Conservation (phyloP, 192 early-diverging fungal genomes). For the Phlyctochytrium planicorne region DNA sequence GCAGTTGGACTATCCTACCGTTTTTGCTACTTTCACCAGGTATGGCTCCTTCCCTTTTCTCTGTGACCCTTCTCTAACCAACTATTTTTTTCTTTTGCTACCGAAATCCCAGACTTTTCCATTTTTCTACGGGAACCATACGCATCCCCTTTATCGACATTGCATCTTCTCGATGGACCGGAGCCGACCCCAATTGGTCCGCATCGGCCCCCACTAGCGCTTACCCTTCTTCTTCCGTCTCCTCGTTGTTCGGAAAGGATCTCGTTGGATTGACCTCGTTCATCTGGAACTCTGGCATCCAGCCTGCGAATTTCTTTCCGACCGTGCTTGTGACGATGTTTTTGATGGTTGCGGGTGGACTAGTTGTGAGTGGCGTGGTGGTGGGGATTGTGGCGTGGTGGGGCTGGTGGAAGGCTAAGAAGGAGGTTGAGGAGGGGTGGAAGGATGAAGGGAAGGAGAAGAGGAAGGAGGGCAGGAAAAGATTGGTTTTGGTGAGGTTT, state of each 20-base stretch:
- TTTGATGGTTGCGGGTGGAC: background rate
- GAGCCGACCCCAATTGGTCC: background rate
- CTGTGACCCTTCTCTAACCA: background rate
- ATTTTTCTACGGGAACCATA: background rate
- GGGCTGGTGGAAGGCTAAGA: background rate
- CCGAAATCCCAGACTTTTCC: conserved; percentile 3
- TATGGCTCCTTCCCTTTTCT: background rate
- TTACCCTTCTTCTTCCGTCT: background rate
- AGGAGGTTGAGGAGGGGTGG: background rate
- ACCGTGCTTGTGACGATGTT: background rate
- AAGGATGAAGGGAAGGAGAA: background rate
- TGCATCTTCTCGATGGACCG: background rate
- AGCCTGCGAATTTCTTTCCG: background rate
- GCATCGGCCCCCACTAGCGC: background rate
- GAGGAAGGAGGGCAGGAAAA: background rate
- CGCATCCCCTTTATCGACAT: background rate
- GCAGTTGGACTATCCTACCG: conserved; percentile 6
- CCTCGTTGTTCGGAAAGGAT: background rate
- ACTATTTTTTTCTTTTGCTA: background rate
- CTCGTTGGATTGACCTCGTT: background rate
- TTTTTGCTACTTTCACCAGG: background rate
- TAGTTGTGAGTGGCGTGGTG: background rate
- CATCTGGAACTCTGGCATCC: background rate
- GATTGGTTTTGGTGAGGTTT: background rate
- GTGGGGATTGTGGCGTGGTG: background rate